A percentile compares a stretch with the other conserved stretches of the same genome.
Evolutionary conservation across 257 asterid genomes (phyloP).

Genomic region (Lavandula angustifolia): DNA sequence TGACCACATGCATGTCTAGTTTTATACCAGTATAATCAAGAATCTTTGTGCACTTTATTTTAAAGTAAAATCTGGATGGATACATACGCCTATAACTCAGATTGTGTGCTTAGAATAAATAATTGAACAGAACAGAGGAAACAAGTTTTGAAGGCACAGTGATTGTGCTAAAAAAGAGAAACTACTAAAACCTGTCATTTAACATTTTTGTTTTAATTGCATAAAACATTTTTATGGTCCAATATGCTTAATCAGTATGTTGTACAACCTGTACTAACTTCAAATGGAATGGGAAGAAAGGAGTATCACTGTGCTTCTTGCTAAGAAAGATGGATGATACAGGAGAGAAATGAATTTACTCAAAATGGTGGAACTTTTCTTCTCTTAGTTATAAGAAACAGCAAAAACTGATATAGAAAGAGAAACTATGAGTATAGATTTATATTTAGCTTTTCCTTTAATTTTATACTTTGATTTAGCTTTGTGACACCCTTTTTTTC

Average conservation of each 20-base stretch:
- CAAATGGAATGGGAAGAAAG: conserved; percentile 12
- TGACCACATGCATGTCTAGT: conserved; percentile 9
- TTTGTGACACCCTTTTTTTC: conserved; percentile 18
- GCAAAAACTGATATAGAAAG: not conserved
- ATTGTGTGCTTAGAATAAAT: conserved; percentile 16
- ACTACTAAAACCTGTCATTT: conserved; percentile 2
- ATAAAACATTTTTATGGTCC: not conserved
- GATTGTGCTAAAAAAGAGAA: not conserved
- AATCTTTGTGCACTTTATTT: not conserved
- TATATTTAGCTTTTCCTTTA: not conserved
- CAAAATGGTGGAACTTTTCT: not conserved
- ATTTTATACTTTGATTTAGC: conserved; percentile 13
- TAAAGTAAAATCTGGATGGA: conserved; percentile 2
- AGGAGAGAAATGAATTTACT: conserved; percentile 17
- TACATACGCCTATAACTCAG: not conserved
- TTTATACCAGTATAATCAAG: not conserved
- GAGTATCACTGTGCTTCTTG: not conserved
- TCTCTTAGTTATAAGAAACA: conserved; percentile 16
- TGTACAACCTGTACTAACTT: conserved; percentile 2
- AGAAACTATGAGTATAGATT: conserved; percentile 9
- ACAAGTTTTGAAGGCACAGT: conserved; percentile 7
- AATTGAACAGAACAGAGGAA: not conserved
- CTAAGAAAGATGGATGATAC: conserved; percentile 14
- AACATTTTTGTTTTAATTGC: not conserved
- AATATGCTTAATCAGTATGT: conserved; percentile 18